A percentile compares a stretch with the other conserved stretches of the same genome.
Conservation (phyloP, 345 rosid genomes). For the Balakata baccata region DNA sequence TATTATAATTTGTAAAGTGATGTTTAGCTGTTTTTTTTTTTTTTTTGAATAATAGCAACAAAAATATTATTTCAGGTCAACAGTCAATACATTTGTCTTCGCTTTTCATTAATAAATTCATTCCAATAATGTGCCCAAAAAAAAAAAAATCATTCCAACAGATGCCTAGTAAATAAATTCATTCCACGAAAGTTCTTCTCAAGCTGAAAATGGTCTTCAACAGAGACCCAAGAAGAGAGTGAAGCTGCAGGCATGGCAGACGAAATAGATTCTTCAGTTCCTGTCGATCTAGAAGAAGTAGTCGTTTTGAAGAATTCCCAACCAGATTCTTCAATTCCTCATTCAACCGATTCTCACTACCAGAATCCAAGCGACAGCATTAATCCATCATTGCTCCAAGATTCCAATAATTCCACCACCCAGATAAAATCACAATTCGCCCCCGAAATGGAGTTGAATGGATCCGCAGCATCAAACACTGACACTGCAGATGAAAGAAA, state of each 20-base stretch:
- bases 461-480: neutral
- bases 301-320: neutral
- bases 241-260: conserved; percentile 1
- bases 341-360: neutral
- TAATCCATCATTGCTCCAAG: neutral
- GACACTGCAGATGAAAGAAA: neutral
- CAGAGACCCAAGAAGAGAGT: neutral
- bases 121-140: too few species aligned
- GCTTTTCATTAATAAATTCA: too few species aligned
- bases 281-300: neutral
- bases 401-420: neutral
- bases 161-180: too few species aligned
- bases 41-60: too few species aligned
- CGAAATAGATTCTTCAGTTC: neutral
- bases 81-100: too few species aligned
- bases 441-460: neutral
- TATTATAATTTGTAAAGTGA: too few species aligned
- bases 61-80: too few species aligned
- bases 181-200: too few species aligned
- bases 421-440: neutral
- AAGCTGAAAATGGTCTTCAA: too few species aligned
- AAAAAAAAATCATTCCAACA: too few species aligned
- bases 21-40: too few species aligned
- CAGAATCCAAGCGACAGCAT: neutral
- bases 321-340: neutral